Evolutionary conservation across 345 rosid species (phyloP), one percentile per base, ranked within the genome.

Genomic region (Aquilaria malaccensis): DNA sequence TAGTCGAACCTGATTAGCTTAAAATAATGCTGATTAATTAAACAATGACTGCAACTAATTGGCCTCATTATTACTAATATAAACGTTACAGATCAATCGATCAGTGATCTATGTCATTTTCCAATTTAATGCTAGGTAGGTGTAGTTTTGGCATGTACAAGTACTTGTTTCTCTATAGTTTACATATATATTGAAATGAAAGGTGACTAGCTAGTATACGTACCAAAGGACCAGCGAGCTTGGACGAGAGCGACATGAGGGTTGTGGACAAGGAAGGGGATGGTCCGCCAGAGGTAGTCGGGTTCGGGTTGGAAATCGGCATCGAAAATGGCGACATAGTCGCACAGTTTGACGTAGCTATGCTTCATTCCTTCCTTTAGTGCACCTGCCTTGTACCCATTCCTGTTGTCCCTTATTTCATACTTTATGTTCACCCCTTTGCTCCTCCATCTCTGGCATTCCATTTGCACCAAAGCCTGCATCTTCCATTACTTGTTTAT

Each of bases 201-300:
- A 51, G 22, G 22, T 22, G 22, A 22, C 22, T 22, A 22, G 22
- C 22, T 22, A 22, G 0, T 22, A 37, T 37, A 37, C 5, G 5
- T 79, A 92, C 98, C 95, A 48, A 86, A 92, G 77, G 80, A 85
- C 98, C 98, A 92, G 1, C 98, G 96, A 30, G 98, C 81, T 61
- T 92, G 96, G 33, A 89, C 95, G 52, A 92, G 87, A 63, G 74
- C 96, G 30, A 92, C 61, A 52, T 89, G 75, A 0, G 89, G 80
- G 79, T 89, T 92, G 33, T 84, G 79, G 4, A 68, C 71, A 2
- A 90, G 83, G 57, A 80, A 90, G 3, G 97, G 97, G 49, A 90
- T 65, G 64, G 90, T 75, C 9, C 92, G 85, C 80, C 85, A 65
- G 11, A 90, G 88, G 64, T 79, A 90, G 55, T 90, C 88, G 0